Evolutionary conservation across 805 yeast genomes (phyloP), one percentile per base, ranked within the genome.

Genomic region (Lipomyces spencermartinsiae): DNA sequence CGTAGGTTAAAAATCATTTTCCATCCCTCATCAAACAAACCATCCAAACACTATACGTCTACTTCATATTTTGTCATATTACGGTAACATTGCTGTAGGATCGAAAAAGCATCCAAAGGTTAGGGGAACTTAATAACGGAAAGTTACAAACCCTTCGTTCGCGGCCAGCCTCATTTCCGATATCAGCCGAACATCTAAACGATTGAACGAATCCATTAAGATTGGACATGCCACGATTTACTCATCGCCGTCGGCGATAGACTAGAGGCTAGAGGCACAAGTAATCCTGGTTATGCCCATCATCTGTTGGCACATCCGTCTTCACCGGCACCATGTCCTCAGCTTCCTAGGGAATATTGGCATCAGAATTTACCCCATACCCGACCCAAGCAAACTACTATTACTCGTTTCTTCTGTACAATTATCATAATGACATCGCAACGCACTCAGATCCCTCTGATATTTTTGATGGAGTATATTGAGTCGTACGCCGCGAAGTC

Each of bases 161-260:
- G 55, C n/a, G 25, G 55, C 55, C 55, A 51, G 19, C 25, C 8
- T 22, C 31, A 51, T 51, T 51, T 51, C 55, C 31, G 55, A 51
- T 51, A 51, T 19, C 31, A 51, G 55, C 55, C 25, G 14, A 16
- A 19, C 4, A 46, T 46, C 22, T 46, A 51, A 51, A 51, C 55
- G 55, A 51, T 51, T 51, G 55, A 51, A 51, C 10, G 55, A 51
- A 14, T 51, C 55, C 31, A 51, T 25, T 51, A 51, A 51, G 31
- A 14, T 51, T 51, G 55, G 55, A 12, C 55, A 51, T 25, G 55
- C 55, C 55, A 51, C 31, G 25, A 10, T 51, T 14, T 25, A 51
- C 29, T 19, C 55, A 4, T 51, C n/a, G 31, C 55, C 53, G 22
- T 19, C 53, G 7, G 8, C 53, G 53, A 6, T 49, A 49, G 53